These are phyloP conservation scores for Penicillium sp. DNA, from an alignment of 2,329 filamentous ascomycete species.

Conservation along the genomic window DNA sequence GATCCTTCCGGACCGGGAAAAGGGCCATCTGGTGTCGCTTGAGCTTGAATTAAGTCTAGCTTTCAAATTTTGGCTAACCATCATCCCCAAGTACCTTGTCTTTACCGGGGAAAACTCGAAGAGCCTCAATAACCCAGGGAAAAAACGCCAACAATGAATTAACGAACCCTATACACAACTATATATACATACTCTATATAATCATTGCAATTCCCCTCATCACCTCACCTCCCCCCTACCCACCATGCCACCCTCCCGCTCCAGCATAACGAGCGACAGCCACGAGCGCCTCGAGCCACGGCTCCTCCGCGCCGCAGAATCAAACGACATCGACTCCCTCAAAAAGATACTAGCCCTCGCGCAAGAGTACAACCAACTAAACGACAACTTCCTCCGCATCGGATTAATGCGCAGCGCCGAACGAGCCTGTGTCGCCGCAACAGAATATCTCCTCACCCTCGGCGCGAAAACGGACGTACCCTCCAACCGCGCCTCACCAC, in stretches of 20 bases:
- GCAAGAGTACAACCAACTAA: slow-evolving; percentile 36
- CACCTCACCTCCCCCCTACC: neutral
- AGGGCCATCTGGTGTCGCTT: neutral
- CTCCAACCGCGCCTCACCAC: slow-evolving; percentile 31
- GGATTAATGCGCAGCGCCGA: slow-evolving; percentile 43
- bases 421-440: slow-evolving; percentile 33
- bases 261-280: slow-evolving; percentile 35
- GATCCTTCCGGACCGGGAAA: slow-evolving; percentile 6
- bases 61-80: neutral
- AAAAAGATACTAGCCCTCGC: slow-evolving; percentile 32
- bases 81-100: neutral
- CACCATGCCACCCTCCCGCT: slow-evolving; percentile 29
- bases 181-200: neutral
- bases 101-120: neutral
- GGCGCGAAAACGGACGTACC: slow-evolving; percentile 39
- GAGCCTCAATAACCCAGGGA: neutral
- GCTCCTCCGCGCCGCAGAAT: slow-evolving; percentile 41
- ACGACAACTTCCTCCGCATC: slow-evolving; percentile 39
- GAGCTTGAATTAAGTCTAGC: slow-evolving; percentile 2
- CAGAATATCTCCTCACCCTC: slow-evolving; percentile 35
- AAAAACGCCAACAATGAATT: slow-evolving; percentile 6
- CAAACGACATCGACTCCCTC: slow-evolving; percentile 36
- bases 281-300: slow-evolving; percentile 42
- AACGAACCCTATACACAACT: neutral
- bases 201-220: neutral